Percentiles rank a stretch among this genome's conserved stretches.
phyloP scores from a whole-genome alignment of 805 yeast genomes.

The Starmerella roubikii region DNA sequence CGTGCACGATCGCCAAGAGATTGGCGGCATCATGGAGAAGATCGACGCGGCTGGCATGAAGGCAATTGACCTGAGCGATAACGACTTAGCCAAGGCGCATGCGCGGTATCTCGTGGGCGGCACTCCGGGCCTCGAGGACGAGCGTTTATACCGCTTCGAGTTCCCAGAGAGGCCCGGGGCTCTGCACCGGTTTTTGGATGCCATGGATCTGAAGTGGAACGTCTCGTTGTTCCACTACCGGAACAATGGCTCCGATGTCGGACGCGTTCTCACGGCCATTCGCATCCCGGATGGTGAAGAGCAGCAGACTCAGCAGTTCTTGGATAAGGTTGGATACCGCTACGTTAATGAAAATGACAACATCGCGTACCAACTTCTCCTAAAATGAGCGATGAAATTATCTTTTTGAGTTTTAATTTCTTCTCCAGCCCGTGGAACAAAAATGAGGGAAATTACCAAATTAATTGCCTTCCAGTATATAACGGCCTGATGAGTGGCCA shows the following conservation, averaged over 20 bases:
- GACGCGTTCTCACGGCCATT: constrained; percentile 82
- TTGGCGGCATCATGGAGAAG: constrained; percentile 45
- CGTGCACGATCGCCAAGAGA: constrained; percentile 62
- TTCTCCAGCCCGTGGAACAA: too few species aligned
- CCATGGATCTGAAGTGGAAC: constrained; percentile 72
- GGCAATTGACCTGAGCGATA: constrained; percentile 76
- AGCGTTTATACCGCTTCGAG: constrained; percentile 69
- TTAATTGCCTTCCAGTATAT: too few species aligned
- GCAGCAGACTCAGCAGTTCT: constrained; percentile 50
- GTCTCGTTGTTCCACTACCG: constrained; percentile 91
- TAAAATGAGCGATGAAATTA: constrained; percentile 29
- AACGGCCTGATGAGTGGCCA: too few species aligned
- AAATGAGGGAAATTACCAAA: too few species aligned
- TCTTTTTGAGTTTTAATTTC: not conserved
- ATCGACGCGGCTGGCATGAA: constrained; percentile 52
- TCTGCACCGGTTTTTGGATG: constrained; percentile 58
- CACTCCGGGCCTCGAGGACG: constrained; percentile 55
- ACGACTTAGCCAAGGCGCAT: constrained; percentile 90
- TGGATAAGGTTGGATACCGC: constrained; percentile 60
- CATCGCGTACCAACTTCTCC: constrained; percentile 68
- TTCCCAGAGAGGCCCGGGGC: constrained; percentile 99
- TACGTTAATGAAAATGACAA: constrained; percentile 75
- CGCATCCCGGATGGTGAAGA: constrained; percentile 63
- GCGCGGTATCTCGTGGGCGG: constrained; percentile 97
- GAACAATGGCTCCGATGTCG: constrained; percentile 92